Evolutionary conservation across 208 protist species (phyloP).

Genomic region (Acanthamoeba sp.): DNA sequence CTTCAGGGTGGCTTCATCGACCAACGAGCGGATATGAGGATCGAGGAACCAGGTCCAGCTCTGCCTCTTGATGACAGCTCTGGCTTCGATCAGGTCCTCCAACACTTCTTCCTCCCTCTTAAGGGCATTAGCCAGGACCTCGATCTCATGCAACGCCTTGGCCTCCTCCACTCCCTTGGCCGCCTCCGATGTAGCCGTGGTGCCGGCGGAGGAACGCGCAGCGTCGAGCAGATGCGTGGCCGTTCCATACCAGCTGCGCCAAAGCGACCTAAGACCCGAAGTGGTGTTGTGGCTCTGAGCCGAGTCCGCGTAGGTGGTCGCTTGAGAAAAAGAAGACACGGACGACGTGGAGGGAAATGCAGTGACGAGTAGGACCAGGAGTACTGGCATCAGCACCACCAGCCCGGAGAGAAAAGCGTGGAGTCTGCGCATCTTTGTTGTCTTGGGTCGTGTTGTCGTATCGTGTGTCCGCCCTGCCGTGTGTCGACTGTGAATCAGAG

Average conservation of each 20-base stretch:
- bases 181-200: neutral
- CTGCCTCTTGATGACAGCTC: neutral
- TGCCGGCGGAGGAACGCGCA: neutral
- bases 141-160: neutral
- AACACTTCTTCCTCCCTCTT: neutral
- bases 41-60: slow-evolving; percentile 32
- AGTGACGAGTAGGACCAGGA: too few relatives aligned
- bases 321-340: too few relatives aligned
- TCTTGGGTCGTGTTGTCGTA: too few relatives aligned
- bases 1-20: neutral
- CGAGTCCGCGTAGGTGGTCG: too few relatives aligned
- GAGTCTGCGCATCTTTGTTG: too few relatives aligned
- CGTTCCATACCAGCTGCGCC: neutral
- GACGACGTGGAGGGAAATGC: too few relatives aligned
- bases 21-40: neutral
- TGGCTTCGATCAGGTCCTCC: neutral
- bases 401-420: too few relatives aligned
- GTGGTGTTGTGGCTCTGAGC: neutral
- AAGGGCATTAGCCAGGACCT: neutral
- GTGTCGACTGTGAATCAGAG: too few relatives aligned
- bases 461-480: too few relatives aligned
- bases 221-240: neutral
- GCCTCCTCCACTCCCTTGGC: neutral
- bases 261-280: neutral
- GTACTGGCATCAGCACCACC: too few relatives aligned